A percentile compares a stretch with the other conserved stretches of the same genome.
These are phyloP conservation scores for Phragmites australis DNA, from an alignment of 176 grass and related monocot genomes.

Conservation along the genomic window DNA sequence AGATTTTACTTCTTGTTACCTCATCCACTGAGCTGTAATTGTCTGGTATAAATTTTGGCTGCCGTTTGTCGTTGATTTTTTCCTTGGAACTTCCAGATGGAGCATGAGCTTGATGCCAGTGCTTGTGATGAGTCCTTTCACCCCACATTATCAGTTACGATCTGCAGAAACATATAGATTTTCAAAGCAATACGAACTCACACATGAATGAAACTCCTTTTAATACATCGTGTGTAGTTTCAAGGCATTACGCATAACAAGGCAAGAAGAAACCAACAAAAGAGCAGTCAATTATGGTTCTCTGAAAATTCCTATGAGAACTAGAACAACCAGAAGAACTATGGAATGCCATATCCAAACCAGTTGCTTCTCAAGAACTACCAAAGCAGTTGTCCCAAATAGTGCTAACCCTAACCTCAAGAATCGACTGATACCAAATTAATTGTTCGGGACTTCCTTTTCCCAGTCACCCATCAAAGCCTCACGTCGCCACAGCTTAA, in stretches of 20 bases:
- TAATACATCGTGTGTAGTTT: not conserved
- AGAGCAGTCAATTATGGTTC: not conserved
- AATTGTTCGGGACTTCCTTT: not conserved
- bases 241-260: not conserved
- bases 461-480: not conserved
- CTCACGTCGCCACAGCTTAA: not conserved
- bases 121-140: conserved; percentile 52
- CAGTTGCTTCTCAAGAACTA: not conserved
- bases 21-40: conserved; percentile 80
- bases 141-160: conserved; percentile 48
- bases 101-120: conserved; percentile 46
- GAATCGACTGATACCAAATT: not conserved
- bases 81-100: conserved; percentile 52
- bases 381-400: not conserved
- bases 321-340: not conserved
- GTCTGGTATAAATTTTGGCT: conserved; percentile 71
- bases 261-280: not conserved
- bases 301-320: not conserved
- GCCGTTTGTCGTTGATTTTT: conserved; percentile 17
- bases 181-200: not conserved
- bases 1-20: conserved; percentile 42
- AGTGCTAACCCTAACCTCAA: not conserved
- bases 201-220: not conserved
- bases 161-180: not conserved
- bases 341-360: not conserved